These are phyloP conservation scores for Penicillium atrosanguineum DNA, from an alignment of 495 filamentous ascomycete species.

Conservation along the genomic window DNA sequence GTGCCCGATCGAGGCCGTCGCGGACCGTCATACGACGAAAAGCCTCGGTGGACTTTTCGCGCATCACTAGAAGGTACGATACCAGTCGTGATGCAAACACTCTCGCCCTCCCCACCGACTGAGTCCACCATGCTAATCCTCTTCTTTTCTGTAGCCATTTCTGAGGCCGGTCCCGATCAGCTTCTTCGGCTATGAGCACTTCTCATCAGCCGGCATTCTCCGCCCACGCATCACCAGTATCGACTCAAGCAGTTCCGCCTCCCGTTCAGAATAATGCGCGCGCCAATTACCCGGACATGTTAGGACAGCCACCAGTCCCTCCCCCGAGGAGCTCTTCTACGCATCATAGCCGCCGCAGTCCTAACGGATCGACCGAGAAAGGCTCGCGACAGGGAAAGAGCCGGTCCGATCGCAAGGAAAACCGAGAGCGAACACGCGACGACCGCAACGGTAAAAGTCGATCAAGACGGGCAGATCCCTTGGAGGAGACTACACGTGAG, in stretches of 20 bases:
- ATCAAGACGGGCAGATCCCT: slow-evolving; percentile 32
- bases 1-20: slow-evolving; percentile 10
- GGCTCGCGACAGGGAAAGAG: slow-evolving; percentile 37
- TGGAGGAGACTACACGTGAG: slow-evolving; percentile 28
- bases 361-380: slow-evolving; percentile 32
- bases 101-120: slow-evolving; percentile 4
- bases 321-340: slow-evolving; percentile 46
- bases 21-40: slow-evolving; percentile 9
- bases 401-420: slow-evolving; percentile 30
- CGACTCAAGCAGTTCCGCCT: slow-evolving; percentile 27
- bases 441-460: slow-evolving; percentile 35
- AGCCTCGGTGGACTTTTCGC: slow-evolving; percentile 13
- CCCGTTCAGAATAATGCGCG: slow-evolving; percentile 34
- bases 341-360: slow-evolving; percentile 38
- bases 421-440: slow-evolving; percentile 29
- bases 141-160: slow-evolving; percentile 22
- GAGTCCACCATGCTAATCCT: slow-evolving; percentile 22
- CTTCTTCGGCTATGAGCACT: slow-evolving; percentile 47
- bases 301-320: slow-evolving; percentile 40
- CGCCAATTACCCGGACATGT: slow-evolving; percentile 36
- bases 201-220: slow-evolving; percentile 33
- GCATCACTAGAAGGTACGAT: slow-evolving; percentile 23
- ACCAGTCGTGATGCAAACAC: slow-evolving; percentile 14
- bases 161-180: slow-evolving; percentile 31
- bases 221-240: slow-evolving; percentile 32